Conservation (phyloP, 192 early-diverging fungal genomes). For the Podila verticillata region DNA sequence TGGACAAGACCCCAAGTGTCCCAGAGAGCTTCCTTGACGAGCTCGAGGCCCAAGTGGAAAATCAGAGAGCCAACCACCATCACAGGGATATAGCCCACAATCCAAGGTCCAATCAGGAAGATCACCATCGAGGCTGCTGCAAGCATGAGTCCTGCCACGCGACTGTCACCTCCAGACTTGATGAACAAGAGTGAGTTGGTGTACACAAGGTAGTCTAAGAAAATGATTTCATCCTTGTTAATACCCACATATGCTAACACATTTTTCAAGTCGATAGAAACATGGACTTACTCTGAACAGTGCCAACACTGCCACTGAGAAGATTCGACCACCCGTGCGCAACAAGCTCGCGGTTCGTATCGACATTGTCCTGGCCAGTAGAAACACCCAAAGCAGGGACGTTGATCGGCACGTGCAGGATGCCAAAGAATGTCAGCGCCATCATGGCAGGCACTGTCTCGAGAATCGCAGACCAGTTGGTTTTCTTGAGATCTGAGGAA, state of each 20-base stretch:
- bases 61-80: conserved; percentile 96
- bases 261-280: background rate
- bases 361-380: conserved; percentile 85
- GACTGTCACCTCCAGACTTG: conserved; percentile 90
- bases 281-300: conserved; percentile 71
- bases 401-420: conserved; percentile 98
- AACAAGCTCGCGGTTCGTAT: conserved; percentile 91
- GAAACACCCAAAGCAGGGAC: conserved; percentile 94
- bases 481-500: conserved; percentile 62
- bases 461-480: conserved; percentile 72
- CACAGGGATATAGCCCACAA: conserved; percentile 94
- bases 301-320: conserved; percentile 78
- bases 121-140: conserved; percentile 75
- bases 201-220: conserved; percentile 89
- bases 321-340: conserved; percentile 94
- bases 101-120: conserved; percentile 84
- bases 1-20: conserved; percentile 90
- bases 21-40: conserved; percentile 90
- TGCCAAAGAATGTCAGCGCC: conserved; percentile 93
- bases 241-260: no score
- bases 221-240: background rate
- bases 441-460: conserved; percentile 91
- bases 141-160: conserved; percentile 86
- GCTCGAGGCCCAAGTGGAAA: conserved; percentile 94
- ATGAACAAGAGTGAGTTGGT: conserved; percentile 94